Evolutionary conservation across 306 rosid genomes (phyloP).

Genomic region (Elaeagnus macrophylla): DNA sequence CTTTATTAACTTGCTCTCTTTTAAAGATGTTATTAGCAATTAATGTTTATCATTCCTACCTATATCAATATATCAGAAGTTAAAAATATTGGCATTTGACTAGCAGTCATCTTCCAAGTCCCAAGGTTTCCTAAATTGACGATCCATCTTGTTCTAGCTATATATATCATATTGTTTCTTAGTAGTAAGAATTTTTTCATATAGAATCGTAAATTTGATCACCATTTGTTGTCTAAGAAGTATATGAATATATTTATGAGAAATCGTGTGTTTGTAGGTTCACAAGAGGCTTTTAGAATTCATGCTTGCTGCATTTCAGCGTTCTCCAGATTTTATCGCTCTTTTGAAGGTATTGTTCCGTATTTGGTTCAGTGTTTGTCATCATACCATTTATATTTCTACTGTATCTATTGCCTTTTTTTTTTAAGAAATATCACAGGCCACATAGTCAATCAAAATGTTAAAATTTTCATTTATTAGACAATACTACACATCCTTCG

Average conservation of each 20-base stretch:
- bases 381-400: constrained; percentile 9
- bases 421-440: not conserved
- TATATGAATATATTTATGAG: not conserved
- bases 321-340: constrained; percentile 69
- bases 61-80: too few relatives aligned
- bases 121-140: too few relatives aligned
- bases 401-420: constrained; percentile 9
- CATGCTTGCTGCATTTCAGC: constrained; percentile 83
- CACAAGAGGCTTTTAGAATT: constrained; percentile 79
- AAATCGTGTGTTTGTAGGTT: constrained; percentile 40
- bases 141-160: too few relatives aligned
- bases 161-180: too few relatives aligned
- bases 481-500: too few relatives aligned
- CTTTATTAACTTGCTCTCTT: too few relatives aligned
- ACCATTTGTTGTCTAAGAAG: constrained; percentile 4
- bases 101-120: too few relatives aligned
- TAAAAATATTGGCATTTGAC: too few relatives aligned
- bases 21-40: too few relatives aligned
- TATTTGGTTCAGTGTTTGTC: constrained; percentile 8
- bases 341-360: constrained; percentile 62
- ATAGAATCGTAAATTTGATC: not conserved
- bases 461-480: not conserved
- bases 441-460: not conserved
- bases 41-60: too few relatives aligned
- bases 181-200: not conserved